Evolutionary conservation across 1,139 yeast species (phyloP), one percentile per base, ranked within the genome.

Genomic region (Zygosaccharomyces sapae): DNA sequence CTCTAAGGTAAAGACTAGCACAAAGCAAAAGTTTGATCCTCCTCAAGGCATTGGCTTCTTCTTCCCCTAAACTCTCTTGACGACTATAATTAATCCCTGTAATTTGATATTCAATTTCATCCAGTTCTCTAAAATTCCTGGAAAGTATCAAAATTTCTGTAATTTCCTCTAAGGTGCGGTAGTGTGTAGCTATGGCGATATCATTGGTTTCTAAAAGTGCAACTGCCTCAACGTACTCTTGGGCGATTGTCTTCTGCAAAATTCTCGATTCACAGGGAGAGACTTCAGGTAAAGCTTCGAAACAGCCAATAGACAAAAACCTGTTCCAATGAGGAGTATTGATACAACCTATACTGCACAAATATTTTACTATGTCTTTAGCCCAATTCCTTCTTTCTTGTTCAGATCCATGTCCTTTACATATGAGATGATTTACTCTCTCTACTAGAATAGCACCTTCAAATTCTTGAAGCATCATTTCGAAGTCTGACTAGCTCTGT

Each of bases 81-180:
- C 10, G 40, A 12, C 33, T 25, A n/a, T 41, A 38, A 29, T 44
- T 38, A 10, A 46, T 37, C 9, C 46, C 47, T 1, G 43, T 47
- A 4, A 58, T 18, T 36, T 58, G 51, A 31, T 56, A 52, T 16
- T 57, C 59, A 4, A 62, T 31, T 40, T 59, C 63, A 31, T 58
- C 59, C 9, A 60, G 24, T 12, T 47, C 52, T 18, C 52, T 54
- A 41, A 51, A 60, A 36, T 57, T 52, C 20, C 48, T 43, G 2
- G 53, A 30, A n/a, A 60, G 40, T 18, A 62, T 34, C 31, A 54
- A 42, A 7, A 58, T 7, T 33, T 57, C 50, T 1, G 51, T 47
- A 6, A 55, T 47, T 6, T 30, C 33, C 34, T 60, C 61, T 25
- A 58, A 36, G 13, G 50, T 52, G 34, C 44, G 46, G 24, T 46